phyloP scores from a whole-genome alignment of 768 basidiomycete genomes.

The Crucibulum laeve region DNA sequence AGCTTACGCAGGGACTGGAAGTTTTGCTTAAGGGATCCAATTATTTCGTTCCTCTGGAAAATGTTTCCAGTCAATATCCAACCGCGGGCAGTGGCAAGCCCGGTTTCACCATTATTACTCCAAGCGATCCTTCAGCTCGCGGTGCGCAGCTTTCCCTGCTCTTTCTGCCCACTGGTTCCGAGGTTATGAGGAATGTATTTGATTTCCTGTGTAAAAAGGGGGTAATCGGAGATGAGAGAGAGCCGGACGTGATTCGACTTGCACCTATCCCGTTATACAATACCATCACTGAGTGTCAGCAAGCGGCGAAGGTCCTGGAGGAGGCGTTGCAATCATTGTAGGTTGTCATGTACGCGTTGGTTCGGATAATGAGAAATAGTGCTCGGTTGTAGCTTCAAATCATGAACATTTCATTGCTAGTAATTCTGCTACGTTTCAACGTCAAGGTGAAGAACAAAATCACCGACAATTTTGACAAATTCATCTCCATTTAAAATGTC shows the following conservation, averaged over 20 bases:
- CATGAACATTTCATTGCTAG: background rate
- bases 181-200: slow-evolving; percentile 70
- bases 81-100: slow-evolving; percentile 19
- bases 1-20: slow-evolving; percentile 72
- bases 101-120: slow-evolving; percentile 93
- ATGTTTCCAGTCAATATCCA: slow-evolving; percentile 24
- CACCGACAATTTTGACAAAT: slow-evolving; percentile 42
- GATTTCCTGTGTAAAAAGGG: slow-evolving; percentile 59
- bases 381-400: no score
- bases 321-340: slow-evolving; percentile 39
- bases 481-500: slow-evolving; percentile 37
- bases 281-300: slow-evolving; percentile 70
- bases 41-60: slow-evolving; percentile 52
- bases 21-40: slow-evolving; percentile 52
- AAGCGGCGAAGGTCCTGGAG: slow-evolving; percentile 63
- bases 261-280: slow-evolving; percentile 88
- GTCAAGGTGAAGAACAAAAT: no score
- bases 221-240: slow-evolving; percentile 88
- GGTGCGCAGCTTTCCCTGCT: slow-evolving; percentile 88
- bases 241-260: slow-evolving; percentile 89
- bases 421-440: no score
- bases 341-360: background rate
- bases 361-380: no score
- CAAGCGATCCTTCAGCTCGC: slow-evolving; percentile 56
- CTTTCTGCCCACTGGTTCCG: slow-evolving; percentile 60